These are phyloP conservation scores for Zymoseptoria crescenta DNA, from an alignment of 2,329 filamentous ascomycete genomes.

Conservation along the genomic window DNA sequence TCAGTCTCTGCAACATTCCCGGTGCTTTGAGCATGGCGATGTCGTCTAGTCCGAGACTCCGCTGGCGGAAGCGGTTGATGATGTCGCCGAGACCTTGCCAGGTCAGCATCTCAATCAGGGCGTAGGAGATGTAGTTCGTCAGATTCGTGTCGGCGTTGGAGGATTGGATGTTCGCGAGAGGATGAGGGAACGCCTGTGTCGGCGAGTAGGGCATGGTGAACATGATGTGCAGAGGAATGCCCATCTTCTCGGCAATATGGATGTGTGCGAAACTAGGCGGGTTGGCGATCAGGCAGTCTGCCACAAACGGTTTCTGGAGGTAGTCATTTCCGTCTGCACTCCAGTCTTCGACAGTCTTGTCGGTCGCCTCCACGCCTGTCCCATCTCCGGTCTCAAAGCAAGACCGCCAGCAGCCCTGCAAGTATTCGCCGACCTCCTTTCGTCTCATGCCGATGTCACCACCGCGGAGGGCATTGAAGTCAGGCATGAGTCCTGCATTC, in stretches of 20 bases:
- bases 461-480: conserved; percentile 64
- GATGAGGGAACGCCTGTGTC: conserved; percentile 78
- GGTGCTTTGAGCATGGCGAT: conserved; percentile 78
- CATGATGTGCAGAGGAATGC: conserved; percentile 74
- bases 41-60: conserved; percentile 64
- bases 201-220: conserved; percentile 94
- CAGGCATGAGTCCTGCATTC: conserved; percentile 77
- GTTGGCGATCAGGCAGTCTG: conserved; percentile 73
- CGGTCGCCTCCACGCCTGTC: conserved; percentile 29
- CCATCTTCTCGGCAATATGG: conserved; percentile 67
- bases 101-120: conserved; percentile 81
- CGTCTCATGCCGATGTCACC: conserved; percentile 70
- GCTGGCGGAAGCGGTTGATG: conserved; percentile 77
- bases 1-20: conserved; percentile 65
- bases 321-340: conserved; percentile 30
- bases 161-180: conserved; percentile 71
- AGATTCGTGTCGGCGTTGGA: conserved; percentile 68
- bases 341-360: conserved; percentile 44
- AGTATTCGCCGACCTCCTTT: conserved; percentile 66
- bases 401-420: conserved; percentile 80
- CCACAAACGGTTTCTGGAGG: conserved; percentile 60
- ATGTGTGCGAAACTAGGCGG: conserved; percentile 70
- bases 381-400: conserved; percentile 75
- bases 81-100: conserved; percentile 89
- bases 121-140: conserved; percentile 77